Evolutionary conservation across 2,329 filamentous ascomycete species (phyloP), one percentile per base, ranked within the genome.

Genomic region (Colletotrichum plurivorum): DNA sequence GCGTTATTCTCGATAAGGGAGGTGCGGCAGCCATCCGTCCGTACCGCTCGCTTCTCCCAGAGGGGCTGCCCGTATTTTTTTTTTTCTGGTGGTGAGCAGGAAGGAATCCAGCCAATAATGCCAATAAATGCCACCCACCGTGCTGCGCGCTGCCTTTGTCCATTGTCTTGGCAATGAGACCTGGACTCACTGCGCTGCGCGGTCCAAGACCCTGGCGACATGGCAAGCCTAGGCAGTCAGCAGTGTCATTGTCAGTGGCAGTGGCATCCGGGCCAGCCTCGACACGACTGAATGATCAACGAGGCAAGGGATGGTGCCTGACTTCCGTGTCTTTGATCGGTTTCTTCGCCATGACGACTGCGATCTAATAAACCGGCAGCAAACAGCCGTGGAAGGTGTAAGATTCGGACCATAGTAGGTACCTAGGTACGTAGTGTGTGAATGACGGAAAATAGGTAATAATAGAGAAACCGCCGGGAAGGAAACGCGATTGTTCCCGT

Each of bases 91-190:
- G 13, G 2, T 15, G 45, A 13, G 18, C 15, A 15, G 25, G 25
- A 31, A 16, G 25, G 25, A 31, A 16, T 31, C 10, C n/a, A 54
- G 41, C 41, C 25, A 43, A 61, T 20, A 56, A 27, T 56, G 62
- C 54, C 63, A 67, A 67, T 67, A 48, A 46, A 62, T 51, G n/a
- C 56, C 63, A 49, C 43, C 43, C 39, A 39, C 53, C 20, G 18
- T 63, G n/a, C 31, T 43, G 41, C 41, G 41, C 41, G 16, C 31
- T 39, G 46, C 25, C 61, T 65, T 65, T 68, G 46, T 68, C 61
- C 62, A 43, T 60, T 52, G 36, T 49, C 62, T 69, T 66, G 66
- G 66, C 66, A 45, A 27, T 49, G 31, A 54, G n/a, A 36, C 49
- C 51, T 39, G 61, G 45, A 51, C 43, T 63, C 49, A 59, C 5